phyloP scores from a whole-genome alignment of 306 rosid species.

The Citrullus mucosospermus region DNA sequence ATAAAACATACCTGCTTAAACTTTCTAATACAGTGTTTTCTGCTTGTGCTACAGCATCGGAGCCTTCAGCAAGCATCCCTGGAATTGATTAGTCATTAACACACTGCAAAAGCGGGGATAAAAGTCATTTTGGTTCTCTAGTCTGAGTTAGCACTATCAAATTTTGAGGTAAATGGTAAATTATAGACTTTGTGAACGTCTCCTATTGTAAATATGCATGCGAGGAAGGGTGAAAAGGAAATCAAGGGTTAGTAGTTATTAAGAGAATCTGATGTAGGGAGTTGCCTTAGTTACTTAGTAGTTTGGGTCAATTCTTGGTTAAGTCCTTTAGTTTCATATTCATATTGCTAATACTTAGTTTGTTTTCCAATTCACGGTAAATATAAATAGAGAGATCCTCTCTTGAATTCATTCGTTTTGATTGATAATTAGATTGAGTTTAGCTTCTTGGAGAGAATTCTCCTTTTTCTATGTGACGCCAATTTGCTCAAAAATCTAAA shows the following conservation, averaged over 20 bases:
- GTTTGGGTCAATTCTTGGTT: too few species aligned
- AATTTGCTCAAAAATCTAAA: too few species aligned
- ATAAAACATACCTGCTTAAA: conserved; percentile 60
- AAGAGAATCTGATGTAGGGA: too few species aligned
- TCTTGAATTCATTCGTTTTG: too few species aligned
- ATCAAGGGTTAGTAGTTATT: too few species aligned
- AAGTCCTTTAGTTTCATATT: neutral
- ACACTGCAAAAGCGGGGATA: conserved; percentile 21
- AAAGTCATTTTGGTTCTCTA: conserved; percentile 9
- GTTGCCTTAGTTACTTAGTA: too few species aligned
- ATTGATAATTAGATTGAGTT: too few species aligned
- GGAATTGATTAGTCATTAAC: conserved; percentile 37
- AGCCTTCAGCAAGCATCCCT: conserved; percentile 74
- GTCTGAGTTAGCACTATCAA: neutral
- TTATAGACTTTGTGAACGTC: neutral
- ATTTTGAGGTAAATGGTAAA: neutral
- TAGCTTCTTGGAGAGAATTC: too few species aligned
- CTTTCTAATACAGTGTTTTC: conserved; percentile 74
- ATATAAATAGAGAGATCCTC: too few species aligned
- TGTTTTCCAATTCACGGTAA: neutral
- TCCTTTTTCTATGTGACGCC: too few species aligned
- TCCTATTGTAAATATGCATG: neutral
- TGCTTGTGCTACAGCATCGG: conserved; percentile 58
- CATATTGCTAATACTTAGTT: too few species aligned
- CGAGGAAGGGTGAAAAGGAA: neutral